Base-by-base conservation (phyloP, 371 early-diverging fungal species). In the Mucor racemosus region DNA sequence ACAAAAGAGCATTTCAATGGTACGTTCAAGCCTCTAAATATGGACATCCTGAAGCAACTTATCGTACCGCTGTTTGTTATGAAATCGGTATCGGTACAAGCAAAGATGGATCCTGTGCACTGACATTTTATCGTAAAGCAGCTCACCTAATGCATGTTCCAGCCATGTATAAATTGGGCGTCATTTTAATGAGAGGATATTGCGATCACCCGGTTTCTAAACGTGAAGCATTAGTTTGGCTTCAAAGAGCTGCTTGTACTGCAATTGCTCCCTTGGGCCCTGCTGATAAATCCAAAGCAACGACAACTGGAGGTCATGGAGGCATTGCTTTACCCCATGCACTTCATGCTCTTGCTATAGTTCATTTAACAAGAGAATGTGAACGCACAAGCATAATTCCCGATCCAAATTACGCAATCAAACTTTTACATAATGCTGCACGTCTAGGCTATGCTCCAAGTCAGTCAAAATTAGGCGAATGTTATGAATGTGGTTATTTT, bases 101-200 rank as follows among this genome's bases (percentile, higher is more conserved):
- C 39, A 84, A 91, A n/a, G 96, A 99, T 70, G 75, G 83, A 13
- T 69, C 72, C 10, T 86, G 95, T 15, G 93, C 98, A 0, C 80
- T 95, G 38, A 92, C 92, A 60, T 97, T 94, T 73, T 99, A 94
- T 73, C 89, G 94, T 67, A 96, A 97, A 79, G 94, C 96, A 0
- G 97, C 98, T 0, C 88, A 93, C 38, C 76, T 94, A 53, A 90
- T 94, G 13, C 96, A 98, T 73, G 91, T 93, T 10, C 91, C 91
- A 0, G 95, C 96, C 42, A 97, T 99, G 97, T 97, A 95, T 84
- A 97, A 96, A 76, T 78, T 97, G 14, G 99, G 97, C 8, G 88
- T 95, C 78, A 85, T 94, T 14, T 63, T 95, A 60, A 70, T 97
- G 73, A 90, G 93, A 69, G 97, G 97, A 0, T 73, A 86, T 67